Evolutionary conservation across 345 rosid genomes (phyloP), one percentile per base, ranked within the genome.

Genomic region (Acer yangbiense): DNA sequence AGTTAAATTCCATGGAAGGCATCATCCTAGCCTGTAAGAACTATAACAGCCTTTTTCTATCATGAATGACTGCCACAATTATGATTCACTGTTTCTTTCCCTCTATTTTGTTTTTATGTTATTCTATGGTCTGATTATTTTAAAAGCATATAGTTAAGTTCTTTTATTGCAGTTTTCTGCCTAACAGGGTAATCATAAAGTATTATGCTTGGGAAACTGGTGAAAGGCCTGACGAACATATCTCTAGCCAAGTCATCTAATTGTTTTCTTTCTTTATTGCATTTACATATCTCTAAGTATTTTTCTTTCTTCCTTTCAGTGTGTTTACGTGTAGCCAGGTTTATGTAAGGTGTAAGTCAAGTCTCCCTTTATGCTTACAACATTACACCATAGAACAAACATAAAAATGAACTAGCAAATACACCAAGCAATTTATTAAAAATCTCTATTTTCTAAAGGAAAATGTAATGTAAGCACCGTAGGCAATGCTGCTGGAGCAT

Each of bases 401-500:
- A 35, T 46, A 67, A 29, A 29, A 9, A 60, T n/a, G 23, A 65
- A 23, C 12, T 61, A 44, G 76, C 17, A 9, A 77, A 71, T 70
- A 68, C 13, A 0, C 58, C 55, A 29, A 67, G 27, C 27, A 73
- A 71, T 46, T 65, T 68, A 25, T 68, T 69, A 20, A 27, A 61
- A 77, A 78, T 77, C 55, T 69, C 48, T 69, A 72, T 64, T 65
- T 73, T 69, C 58, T 69, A 41, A 71, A 72, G 84, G 80, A 82
- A 77, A 79, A 79, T 77, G 84, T 80, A 79, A 79, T 77, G 84
- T 80, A 84, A 83, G 90, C 93, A 91, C 95, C 95, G 8, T 86
- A 46, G 95, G 93, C 73, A 91, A 81, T 77, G 85, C 75, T 57
- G 88, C 84, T 21, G 93, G 93, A 78, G 89, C 79, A 79, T 89